Evolutionary conservation across 305 asterid species (phyloP), one percentile per base, ranked within the genome.

Genomic region (Fraxinus paxiana): DNA sequence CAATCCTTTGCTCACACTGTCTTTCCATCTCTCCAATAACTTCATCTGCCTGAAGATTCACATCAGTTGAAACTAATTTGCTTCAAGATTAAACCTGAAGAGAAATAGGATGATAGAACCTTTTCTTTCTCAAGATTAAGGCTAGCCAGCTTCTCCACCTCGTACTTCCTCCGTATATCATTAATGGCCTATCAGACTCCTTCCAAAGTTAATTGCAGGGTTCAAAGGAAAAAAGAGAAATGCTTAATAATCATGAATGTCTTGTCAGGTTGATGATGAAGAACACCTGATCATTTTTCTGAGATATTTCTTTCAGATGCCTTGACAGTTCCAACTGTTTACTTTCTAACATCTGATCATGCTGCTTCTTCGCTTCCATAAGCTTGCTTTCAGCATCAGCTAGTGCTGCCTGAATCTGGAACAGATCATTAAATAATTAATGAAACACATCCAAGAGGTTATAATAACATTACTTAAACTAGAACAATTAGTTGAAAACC

Each of bases 301-400:
- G 97, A 81, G 99, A 96, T 84, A 96, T 92, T 87, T 96, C 99
- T 87, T 94, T 96, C 89, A 94, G 86, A 87, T 94, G 94, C 87
- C 90, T 93, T 18, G 98, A 96, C 81, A 96, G 87, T 86, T 96
- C 99, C 48, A 89, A 82, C 24, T 96, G 97, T 85, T 93, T 94
- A 89, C 89, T 91, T 87, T 92, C 96, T 85, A 94, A 85, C 98
- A 93, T 94, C 84, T 88, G 98, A 81, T 96, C 90, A 78, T 89
- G 84, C 81, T 92, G 91, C 91, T 90, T 94, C 90, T 91, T 92
- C 79, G 98, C 94, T 83, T 94, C 97, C 79, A 87, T 84, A 83
- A 92, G 98, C 85, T 89, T 93, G 83, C 86, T 89, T 84, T 92
- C 98, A 76, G 96, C 89, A 77, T 90, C 94, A 82, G 88, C 88